These are phyloP conservation scores for Ceratorhiza oryzae-sativae DNA, from an alignment of 1,284 basidiomycete genomes.

Conservation along the genomic window DNA sequence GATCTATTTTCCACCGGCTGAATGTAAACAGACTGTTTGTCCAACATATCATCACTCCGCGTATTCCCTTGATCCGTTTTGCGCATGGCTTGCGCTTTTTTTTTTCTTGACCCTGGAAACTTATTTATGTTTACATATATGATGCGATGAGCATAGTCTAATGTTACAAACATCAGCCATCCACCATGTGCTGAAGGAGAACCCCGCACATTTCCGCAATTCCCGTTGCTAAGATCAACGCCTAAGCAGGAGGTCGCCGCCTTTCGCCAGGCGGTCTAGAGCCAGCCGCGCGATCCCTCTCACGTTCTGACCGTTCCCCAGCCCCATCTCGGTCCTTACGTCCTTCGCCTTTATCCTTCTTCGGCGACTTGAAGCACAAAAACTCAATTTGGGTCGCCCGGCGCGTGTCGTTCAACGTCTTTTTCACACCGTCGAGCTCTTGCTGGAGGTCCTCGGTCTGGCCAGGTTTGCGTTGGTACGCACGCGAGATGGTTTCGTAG, in stretches of 20 bases:
- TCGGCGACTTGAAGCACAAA: slow-evolving; percentile 73
- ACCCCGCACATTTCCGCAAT: neutral
- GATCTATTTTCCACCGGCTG: slow-evolving; percentile 58
- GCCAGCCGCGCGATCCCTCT: slow-evolving; percentile 27
- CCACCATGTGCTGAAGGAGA: too few species aligned
- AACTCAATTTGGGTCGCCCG: slow-evolving; percentile 95
- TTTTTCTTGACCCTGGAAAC: neutral
- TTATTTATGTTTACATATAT: slow-evolving; percentile 15
- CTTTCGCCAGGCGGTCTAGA: slow-evolving; percentile 37
- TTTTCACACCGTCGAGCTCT: slow-evolving; percentile 92
- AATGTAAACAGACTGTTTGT: neutral
- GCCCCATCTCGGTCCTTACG: slow-evolving; percentile 44
- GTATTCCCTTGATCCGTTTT: neutral
- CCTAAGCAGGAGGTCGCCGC: slow-evolving; percentile 13
- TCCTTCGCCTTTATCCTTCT: slow-evolving; percentile 55
- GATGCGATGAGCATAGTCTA: neutral
- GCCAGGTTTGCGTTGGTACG: slow-evolving; percentile 75
- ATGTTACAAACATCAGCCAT: neutral
- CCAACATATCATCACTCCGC: neutral
- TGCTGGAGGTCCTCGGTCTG: slow-evolving; percentile 73
- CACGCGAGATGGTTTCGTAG: slow-evolving; percentile 93
- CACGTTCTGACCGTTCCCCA: slow-evolving; percentile 1
- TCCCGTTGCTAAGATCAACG: neutral
- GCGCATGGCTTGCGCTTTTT: neutral
- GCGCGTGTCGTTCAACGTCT: slow-evolving; percentile 84